Percentiles rank a stretch among this genome's conserved stretches.
phyloP scores from a whole-genome alignment of 331 rosid genomes.

The Erythrophleum ivorense region DNA sequence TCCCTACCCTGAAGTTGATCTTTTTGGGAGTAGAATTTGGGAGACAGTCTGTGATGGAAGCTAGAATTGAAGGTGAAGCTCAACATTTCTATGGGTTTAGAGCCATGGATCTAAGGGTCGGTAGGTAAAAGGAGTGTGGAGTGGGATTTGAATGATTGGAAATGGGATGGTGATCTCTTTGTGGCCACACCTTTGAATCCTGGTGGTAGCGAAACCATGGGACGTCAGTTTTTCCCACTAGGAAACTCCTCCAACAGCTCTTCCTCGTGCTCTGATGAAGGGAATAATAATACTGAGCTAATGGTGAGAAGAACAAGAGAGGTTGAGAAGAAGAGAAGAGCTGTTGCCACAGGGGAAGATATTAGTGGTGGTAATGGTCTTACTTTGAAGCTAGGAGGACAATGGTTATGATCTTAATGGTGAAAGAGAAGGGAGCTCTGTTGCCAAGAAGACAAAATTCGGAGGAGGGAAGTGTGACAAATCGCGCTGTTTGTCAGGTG shows the following conservation, averaged over 20 bases:
- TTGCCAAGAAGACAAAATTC: conserved; percentile 50
- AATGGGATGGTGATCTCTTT: too few relatives aligned
- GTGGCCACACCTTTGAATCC: conserved; percentile 59
- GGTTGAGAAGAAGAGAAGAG: conserved; percentile 69
- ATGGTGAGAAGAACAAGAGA: conserved; percentile 60
- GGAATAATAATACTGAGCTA: conserved; percentile 46
- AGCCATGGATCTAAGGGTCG: conserved; percentile 50
- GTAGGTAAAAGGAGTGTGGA: conserved; percentile 58
- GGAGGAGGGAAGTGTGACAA: conserved; percentile 54
- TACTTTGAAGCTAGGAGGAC: conserved; percentile 67
- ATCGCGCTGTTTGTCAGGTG: conserved; percentile 72
- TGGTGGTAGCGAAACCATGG: conserved; percentile 45
- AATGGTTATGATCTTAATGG: conserved; percentile 45
- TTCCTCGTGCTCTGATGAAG: conserved; percentile 71
- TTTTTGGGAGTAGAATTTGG: conserved; percentile 8
- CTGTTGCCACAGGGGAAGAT: conserved; percentile 52
- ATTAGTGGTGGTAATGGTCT: conserved; percentile 62
- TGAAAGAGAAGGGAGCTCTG: conserved; percentile 59
- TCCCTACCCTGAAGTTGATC: too few relatives aligned
- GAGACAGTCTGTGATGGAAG: conserved; percentile 44
- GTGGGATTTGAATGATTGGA: conserved; percentile 69
- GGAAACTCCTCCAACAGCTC: conserved; percentile 62
- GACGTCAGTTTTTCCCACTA: conserved; percentile 59
- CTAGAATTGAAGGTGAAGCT: conserved; percentile 61
- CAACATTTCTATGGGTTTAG: conserved; percentile 53